Percentiles rank a stretch among this genome's conserved stretches.
Conservation (phyloP, 2,329 filamentous ascomycete genomes). For the Trichothecium sympodiale region DNA sequence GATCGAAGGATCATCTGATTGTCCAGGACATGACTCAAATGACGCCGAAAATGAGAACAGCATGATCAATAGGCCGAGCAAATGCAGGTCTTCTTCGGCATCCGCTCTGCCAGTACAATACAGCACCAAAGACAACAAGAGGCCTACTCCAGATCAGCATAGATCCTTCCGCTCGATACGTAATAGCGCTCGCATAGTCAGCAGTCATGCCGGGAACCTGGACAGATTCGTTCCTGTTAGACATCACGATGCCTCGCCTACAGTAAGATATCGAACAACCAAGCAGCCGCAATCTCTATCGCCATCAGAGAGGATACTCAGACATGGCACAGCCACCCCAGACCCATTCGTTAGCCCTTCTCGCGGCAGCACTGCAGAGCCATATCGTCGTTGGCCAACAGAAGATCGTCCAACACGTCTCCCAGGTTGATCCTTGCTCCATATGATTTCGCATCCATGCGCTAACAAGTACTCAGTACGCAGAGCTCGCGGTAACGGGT, state of each 20-base stretch:
- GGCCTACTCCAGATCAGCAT: no score
- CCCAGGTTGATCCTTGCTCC: slow-evolving; percentile 7
- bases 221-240: slow-evolving; percentile 42
- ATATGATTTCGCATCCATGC: neutral
- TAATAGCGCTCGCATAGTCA: slow-evolving; percentile 2
- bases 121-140: slow-evolving; percentile 2
- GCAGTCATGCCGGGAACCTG: slow-evolving; percentile 12
- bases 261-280: slow-evolving; percentile 34
- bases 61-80: no score
- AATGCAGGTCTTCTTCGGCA: no score
- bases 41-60: slow-evolving; percentile 1
- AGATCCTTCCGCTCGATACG: no score
- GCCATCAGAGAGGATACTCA: slow-evolving; percentile 29
- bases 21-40: no score
- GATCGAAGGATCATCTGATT: no score
- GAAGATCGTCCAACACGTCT: neutral
- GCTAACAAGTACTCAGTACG: slow-evolving; percentile 10
- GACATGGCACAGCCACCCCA: slow-evolving; percentile 25
- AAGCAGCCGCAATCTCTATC: slow-evolving; percentile 32
- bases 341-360: slow-evolving; percentile 28
- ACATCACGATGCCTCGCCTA: slow-evolving; percentile 19
- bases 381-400: neutral
- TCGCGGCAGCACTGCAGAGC: neutral
- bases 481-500: slow-evolving; percentile 13
- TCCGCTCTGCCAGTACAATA: neutral